Conservation (phyloP, 352 stramenopile genomes). For the Phytopythium boreale region DNA sequence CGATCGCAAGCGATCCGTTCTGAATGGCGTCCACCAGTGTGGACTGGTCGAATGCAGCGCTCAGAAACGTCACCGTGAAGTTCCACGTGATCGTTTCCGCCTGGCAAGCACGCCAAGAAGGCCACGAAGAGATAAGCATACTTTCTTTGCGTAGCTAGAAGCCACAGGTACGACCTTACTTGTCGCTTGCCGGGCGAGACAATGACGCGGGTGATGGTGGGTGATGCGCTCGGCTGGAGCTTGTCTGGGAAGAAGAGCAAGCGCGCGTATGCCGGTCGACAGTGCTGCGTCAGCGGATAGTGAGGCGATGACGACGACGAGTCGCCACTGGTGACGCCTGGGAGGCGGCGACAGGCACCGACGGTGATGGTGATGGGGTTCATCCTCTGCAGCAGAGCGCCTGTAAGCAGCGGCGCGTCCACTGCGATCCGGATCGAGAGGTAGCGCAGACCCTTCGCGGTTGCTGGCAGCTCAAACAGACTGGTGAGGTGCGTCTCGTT, state of each 20-base stretch:
- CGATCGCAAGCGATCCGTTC: slow-evolving; percentile 31
- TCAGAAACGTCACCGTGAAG: slow-evolving; percentile 55
- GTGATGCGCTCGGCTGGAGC: slow-evolving; percentile 8
- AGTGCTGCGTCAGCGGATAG: slow-evolving; percentile 32
- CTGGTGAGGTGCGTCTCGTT: slow-evolving; percentile 10
- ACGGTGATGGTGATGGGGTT: slow-evolving; percentile 73
- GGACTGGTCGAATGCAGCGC: slow-evolving; percentile 27
- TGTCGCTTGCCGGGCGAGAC: slow-evolving; percentile 33
- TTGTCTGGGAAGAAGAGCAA: slow-evolving; percentile 50
- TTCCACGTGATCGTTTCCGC: slow-evolving; percentile 33
- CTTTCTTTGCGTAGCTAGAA: not conserved
- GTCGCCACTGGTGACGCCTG: slow-evolving; percentile 31
- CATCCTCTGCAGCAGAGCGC: slow-evolving; percentile 34
- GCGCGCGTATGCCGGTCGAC: slow-evolving; percentile 53
- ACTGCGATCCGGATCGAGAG: slow-evolving; percentile 49
- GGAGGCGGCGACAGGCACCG: slow-evolving; percentile 34
- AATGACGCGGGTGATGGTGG: slow-evolving; percentile 24
- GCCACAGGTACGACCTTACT: slow-evolving; percentile 15
- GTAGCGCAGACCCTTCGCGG: slow-evolving; percentile 33
- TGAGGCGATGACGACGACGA: slow-evolving; percentile 28
- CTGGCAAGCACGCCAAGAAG: slow-evolving; percentile 5
- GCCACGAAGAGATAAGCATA: not conserved
- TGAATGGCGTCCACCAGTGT: slow-evolving; percentile 55
- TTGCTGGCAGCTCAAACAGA: slow-evolving; percentile 22
- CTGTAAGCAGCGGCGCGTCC: slow-evolving; percentile 44